Percentiles rank a stretch among this genome's conserved stretches.
phyloP scores from a whole-genome alignment of 106 monocot species.

The Dioscorea zingiberensis region DNA sequence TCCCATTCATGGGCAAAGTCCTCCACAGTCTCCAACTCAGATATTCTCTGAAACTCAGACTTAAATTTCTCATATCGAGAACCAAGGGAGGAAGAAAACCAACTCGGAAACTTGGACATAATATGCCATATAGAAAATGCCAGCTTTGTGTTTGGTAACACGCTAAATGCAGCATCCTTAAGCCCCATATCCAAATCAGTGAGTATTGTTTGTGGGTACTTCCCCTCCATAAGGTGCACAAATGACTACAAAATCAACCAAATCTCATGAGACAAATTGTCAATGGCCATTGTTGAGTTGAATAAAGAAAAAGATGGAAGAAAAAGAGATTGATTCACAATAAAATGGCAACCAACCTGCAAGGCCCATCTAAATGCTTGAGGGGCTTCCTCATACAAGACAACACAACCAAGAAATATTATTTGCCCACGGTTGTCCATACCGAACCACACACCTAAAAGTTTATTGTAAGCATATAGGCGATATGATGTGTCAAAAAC shows the following conservation, averaged over 20 bases:
- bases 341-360: constrained; percentile 55
- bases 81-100: constrained; percentile 56
- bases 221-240: constrained; percentile 63
- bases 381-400: constrained; percentile 58
- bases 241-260: constrained; percentile 46
- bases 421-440: constrained; percentile 70
- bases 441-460: constrained; percentile 65
- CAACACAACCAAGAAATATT: constrained; percentile 66
- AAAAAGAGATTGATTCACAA: neutral
- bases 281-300: neutral
- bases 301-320: too few relatives aligned
- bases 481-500: constrained; percentile 58
- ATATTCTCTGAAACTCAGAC: constrained; percentile 45
- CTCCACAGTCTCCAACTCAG: constrained; percentile 40
- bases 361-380: constrained; percentile 65
- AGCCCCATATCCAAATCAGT: constrained; percentile 58
- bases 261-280: too few relatives aligned
- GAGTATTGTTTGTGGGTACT: constrained; percentile 53
- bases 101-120: constrained; percentile 51
- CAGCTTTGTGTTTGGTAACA: constrained; percentile 58
- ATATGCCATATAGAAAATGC: constrained; percentile 49
- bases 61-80: constrained; percentile 63
- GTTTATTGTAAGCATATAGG: constrained; percentile 50
- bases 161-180: constrained; percentile 37
- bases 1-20: constrained; percentile 69